phyloP scores from a whole-genome alignment of 1,284 basidiomycete genomes.

The Ceratobasidium sp. region DNA sequence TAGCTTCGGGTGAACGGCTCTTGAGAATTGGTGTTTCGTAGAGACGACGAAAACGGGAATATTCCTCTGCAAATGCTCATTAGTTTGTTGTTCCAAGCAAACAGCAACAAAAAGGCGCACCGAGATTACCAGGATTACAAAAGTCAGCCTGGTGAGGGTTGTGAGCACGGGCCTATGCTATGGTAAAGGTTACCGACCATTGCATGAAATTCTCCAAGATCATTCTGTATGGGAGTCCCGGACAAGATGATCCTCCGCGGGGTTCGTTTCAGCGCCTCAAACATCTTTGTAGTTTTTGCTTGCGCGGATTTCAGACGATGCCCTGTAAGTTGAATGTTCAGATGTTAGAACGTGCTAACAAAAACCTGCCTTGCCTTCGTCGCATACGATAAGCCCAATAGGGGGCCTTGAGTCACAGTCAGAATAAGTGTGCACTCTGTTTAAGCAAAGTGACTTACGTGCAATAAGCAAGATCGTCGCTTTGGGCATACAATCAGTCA shows the following conservation, averaged over 20 bases:
- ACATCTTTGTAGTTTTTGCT: conserved; percentile 92
- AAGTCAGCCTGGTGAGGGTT: conserved; percentile 76
- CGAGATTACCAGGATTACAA: conserved; percentile 90
- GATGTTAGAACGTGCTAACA: not conserved
- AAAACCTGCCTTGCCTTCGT: conserved; percentile 73
- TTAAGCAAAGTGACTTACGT: conserved; percentile 61
- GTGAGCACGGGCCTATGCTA: conserved; percentile 1
- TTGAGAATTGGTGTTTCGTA: conserved; percentile 93
- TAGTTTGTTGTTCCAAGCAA: not conserved
- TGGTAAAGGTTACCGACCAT: conserved; percentile 70
- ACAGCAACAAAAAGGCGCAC: conserved; percentile 55
- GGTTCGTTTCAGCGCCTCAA: conserved; percentile 76
- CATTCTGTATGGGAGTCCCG: conserved; percentile 98
- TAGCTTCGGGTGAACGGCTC: conserved; percentile 82
- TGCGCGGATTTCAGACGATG: conserved; percentile 93
- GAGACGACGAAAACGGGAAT: conserved; percentile 76
- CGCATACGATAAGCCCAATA: conserved; percentile 93
- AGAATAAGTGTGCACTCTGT: not conserved
- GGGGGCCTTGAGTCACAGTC: conserved; percentile 67
- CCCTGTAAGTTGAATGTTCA: conserved; percentile 59
- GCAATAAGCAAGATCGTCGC: conserved; percentile 71
- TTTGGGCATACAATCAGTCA: conserved; percentile 49
- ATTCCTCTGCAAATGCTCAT: conserved; percentile 64
- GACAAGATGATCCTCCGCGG: conserved; percentile 87
- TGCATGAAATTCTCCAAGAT: conserved; percentile 93